Base-by-base conservation (phyloP, 2,329 filamentous ascomycete species). In the Byssothecium circinans region DNA sequence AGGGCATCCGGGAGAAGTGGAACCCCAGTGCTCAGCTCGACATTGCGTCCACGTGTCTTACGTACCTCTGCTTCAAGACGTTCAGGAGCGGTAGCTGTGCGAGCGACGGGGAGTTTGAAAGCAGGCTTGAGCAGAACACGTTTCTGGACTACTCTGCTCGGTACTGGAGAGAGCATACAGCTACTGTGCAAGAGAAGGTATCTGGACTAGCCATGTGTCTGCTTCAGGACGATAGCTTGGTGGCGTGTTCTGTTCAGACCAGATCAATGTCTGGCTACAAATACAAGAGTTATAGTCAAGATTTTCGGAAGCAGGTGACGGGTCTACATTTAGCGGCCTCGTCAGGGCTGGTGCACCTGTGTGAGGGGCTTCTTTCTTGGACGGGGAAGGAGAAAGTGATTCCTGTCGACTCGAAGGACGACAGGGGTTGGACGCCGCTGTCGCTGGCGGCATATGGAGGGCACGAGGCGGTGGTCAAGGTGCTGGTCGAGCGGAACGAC, bases 111-210 rank as follows among this genome's bases (percentile, higher is more conserved):
- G 52, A 49, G 5, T 59, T 62, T 23, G 34, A 52, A 27, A 20
- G 47, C 12, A 43, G 59, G 32, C 22, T 65, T 7, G 8, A 44
- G 25, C 8, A 49, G 22, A 49, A 56, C 40, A 43, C 41, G 18
- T 57, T 69, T 17, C 48, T 60, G 30, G 41, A 49, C 19, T 70
- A 69, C 45, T 54, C 64, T 19, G 56, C 58, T 33, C 34, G 43
- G 15, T 43, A 61, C 43, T 66, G 61, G 63, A 48, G 48, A 4
- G 32, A 57, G 30, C 61, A 65, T 57, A 49, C 42, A 36, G n/a
- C 22, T 4, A 29, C 20, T n/a, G 32, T 44, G 3, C 10, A 37
- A 44, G 32, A 18, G 2, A 15, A 37, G 18, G 10, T 44, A 20
- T 44, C 8, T 14, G 22, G 7, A 4, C 15, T 27, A 18, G 41